Conservation (phyloP, 1,284 basidiomycete species). For the Ustilago esculenta region DNA sequence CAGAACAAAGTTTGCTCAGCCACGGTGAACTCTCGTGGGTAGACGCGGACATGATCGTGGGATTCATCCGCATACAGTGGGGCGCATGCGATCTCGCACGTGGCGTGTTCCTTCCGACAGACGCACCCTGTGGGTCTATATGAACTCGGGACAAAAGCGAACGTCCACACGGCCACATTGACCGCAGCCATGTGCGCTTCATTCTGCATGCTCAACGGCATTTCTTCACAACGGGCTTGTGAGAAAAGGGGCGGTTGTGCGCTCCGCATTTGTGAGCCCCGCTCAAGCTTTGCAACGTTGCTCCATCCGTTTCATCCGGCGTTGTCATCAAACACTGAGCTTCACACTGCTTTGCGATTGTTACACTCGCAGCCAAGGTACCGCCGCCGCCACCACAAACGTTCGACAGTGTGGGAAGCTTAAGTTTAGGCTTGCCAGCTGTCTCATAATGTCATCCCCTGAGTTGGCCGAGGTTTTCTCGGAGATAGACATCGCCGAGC, state of each 20-base stretch:
- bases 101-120: no score
- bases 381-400: no score
- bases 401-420: neutral
- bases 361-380: no score
- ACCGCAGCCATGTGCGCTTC: neutral
- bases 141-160: neutral
- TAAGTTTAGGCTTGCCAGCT: neutral
- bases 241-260: no score
- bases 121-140: no score
- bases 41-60: slow-evolving; percentile 1
- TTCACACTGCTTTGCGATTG: no score
- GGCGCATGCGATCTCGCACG: neutral
- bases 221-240: no score
- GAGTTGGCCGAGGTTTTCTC: neutral
- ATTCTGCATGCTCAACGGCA: no score
- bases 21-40: no score
- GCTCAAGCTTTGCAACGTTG: neutral
- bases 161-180: neutral
- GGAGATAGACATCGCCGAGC: slow-evolving; percentile 7
- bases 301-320: neutral
- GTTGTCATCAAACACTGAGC: neutral
- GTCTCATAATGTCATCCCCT: no score
- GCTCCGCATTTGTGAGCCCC: no score
- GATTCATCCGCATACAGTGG: slow-evolving; percentile 5
- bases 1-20: no score